phyloP scores from a whole-genome alignment of 257 asterid genomes.

The Solanum pinnatisectum region DNA sequence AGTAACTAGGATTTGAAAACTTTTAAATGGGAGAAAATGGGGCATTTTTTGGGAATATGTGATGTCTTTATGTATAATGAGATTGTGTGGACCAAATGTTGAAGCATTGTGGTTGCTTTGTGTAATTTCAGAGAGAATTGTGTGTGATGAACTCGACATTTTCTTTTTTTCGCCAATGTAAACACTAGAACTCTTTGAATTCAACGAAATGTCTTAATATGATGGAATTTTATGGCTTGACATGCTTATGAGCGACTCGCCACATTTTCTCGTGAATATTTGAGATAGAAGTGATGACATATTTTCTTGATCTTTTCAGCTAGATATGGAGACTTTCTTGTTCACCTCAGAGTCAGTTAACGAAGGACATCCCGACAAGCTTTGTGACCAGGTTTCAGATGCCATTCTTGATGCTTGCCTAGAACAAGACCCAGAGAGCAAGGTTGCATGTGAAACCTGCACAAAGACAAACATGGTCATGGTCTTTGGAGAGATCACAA shows the following conservation, averaged over 20 bases:
- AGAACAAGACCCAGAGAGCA: slow-evolving; percentile 64
- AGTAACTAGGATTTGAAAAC: neutral
- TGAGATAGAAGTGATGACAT: neutral
- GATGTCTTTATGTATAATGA: neutral
- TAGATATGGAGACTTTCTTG: slow-evolving; percentile 38
- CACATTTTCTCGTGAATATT: neutral
- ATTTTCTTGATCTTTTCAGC: slow-evolving; percentile 9
- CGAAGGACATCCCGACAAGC: slow-evolving; percentile 74
- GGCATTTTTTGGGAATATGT: neutral
- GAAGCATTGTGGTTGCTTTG: neutral
- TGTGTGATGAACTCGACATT: neutral
- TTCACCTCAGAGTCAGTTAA: slow-evolving; percentile 62
- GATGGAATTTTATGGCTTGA: neutral
- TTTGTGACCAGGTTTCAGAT: slow-evolving; percentile 61
- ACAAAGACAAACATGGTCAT: slow-evolving; percentile 52
- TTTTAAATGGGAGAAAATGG: neutral
- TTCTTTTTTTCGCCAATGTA: neutral
- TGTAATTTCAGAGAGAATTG: neutral
- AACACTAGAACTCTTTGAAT: neutral
- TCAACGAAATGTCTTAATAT: neutral
- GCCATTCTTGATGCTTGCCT: slow-evolving; percentile 66
- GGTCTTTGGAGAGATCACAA: slow-evolving; percentile 66
- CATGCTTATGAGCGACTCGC: neutral
- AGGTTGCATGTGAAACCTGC: slow-evolving; percentile 70
- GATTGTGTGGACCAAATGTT: neutral